Base-by-base conservation (phyloP, 2,329 filamentous ascomycete species). In the Aspergillus pseudoviridinutans region DNA sequence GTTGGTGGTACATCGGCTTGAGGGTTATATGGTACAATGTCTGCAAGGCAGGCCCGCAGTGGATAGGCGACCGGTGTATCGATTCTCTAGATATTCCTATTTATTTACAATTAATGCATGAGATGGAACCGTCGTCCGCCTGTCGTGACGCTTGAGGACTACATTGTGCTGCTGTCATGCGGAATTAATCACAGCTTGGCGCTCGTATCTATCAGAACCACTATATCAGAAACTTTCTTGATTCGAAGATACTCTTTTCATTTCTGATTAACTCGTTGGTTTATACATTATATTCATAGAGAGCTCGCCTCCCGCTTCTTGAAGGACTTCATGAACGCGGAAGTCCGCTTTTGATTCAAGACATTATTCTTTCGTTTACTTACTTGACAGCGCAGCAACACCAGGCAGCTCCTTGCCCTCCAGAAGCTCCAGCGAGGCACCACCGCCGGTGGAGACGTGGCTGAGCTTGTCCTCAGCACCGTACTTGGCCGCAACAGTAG, bases 351-450 rank as follows among this genome's bases (percentile, higher is more conserved):
- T 57, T 62, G 38, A 53, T 54, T 52, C 51, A 60, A 14, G 17
- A 53, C 4, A 49, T 25, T 35, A 25, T 35, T n/a, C 50, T 24
- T n/a, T 42, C 24, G 42, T 68, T 76, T 82, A 86, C 80, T 86
- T 87, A 81, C 80, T 85, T 79, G 92, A 97, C 76, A 99, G 87
- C 69, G 93, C 93, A 71, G 84, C 82, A 63, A 99, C 92, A 82
- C 94, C 94, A 57, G 94, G 94, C 72, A 99, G 84, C 64, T 91
- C 93, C 86, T 99, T 99, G 79, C 94, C 94, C 85, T 99, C 94
- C 62, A 99, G 87, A 70, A 99, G 82, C 84, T 99, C 94, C 72
- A 99, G 83, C 69, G 89, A 93, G 66, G 94, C 94, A 80, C 94
- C 94, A 72, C 94, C 94, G 68, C 94, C 94, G 32, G 94, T 99